Evolutionary conservation across 768 basidiomycete genomes (phyloP), one percentile per base, ranked within the genome.

Genomic region (Plicaturopsis crispa): DNA sequence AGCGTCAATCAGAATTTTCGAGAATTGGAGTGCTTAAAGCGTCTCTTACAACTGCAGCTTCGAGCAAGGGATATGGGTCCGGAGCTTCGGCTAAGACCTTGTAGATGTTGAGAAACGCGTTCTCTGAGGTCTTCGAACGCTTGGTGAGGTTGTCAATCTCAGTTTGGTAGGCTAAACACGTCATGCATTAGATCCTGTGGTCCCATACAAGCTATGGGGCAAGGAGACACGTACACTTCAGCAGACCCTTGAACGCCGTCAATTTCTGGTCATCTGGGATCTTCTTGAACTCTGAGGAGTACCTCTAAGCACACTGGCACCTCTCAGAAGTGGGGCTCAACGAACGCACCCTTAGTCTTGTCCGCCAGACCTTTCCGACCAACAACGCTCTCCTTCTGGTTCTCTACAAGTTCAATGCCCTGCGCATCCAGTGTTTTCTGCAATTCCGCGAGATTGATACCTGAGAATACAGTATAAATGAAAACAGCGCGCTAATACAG

Each of bases 81-180:
- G 94, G 96, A 3, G 89, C 94, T 53, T 99, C 96, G 0, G 94
- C 92, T 6, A 99, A 63, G 16, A 94, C 78, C 56, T 98, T 98
- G 71, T 98, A 98, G 14, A 93, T 84, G 50, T 81, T 89, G n/a
- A 98, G 69, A 61, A 99, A 98, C 1, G 92, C 88, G 51, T 86
- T 93, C 69, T 99, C 96, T 7, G 92, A 85, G 17, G 75, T 62
- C 56, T 97, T 97, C 26, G 84, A 88, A 6, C 96, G 84, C 48
- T 88, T 85, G 0, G 94, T 98, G 47, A 99, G 78, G 53, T 69
- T 83, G 67, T 99, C 96, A 41, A 99, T 97, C 64, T 98, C 96
- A 3, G 81, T 75, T 61, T 98, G 94, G 67, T 97, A 97, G 1
- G 91, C 92, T 92, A 48, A 6, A 33, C 18, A 19, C 5, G 17